Evolutionary conservation across 331 rosid genomes (phyloP).

Genomic region (Saraca asoca): DNA sequence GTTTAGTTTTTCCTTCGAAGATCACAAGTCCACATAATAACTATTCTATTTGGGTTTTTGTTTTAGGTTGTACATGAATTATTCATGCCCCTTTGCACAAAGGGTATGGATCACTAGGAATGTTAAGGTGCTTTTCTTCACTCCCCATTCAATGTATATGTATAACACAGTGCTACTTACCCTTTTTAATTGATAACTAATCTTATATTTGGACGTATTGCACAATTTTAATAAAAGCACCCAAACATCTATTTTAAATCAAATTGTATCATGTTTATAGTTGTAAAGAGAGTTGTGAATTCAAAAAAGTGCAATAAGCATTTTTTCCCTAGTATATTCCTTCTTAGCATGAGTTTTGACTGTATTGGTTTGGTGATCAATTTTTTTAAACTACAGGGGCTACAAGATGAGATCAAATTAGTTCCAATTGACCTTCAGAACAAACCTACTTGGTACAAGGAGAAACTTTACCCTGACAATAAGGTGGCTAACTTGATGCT

Average conservation of each 20-base stretch:
- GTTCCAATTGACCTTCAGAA: conserved; percentile 42
- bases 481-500: conserved; percentile 43
- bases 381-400: conserved; percentile 38
- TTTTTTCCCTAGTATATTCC: no score
- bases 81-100: conserved; percentile 58
- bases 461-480: conserved; percentile 65
- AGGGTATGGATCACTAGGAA: conserved; percentile 68
- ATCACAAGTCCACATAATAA: not conserved
- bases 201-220: no score
- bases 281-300: no score
- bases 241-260: no score
- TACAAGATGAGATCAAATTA: conserved; percentile 49
- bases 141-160: not conserved
- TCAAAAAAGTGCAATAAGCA: no score
- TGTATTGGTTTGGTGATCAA: not conserved
- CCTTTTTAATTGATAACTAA: no score
- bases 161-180: no score
- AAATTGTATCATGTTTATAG: no score
- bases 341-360: no score
- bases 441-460: conserved; percentile 64
- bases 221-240: no score
- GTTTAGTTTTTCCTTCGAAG: not conserved
- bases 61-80: conserved; percentile 48
- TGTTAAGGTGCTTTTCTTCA: conserved; percentile 46
- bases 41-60: not conserved